Evolutionary conservation across 108 stramenopile species (phyloP), one percentile per base, ranked within the genome.

Genomic region (Nitzschia putrida): DNA sequence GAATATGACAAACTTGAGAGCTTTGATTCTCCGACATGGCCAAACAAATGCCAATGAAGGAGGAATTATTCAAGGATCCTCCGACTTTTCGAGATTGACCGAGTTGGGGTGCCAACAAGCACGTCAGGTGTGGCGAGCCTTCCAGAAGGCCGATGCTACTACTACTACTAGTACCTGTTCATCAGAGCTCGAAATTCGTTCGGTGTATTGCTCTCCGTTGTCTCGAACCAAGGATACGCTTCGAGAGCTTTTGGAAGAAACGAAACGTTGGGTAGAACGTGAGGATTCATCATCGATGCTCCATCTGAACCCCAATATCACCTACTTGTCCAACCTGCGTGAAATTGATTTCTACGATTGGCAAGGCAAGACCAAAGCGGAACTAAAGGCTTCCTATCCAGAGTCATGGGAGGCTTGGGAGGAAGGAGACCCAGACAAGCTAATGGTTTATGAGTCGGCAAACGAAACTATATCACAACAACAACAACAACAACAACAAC

Each of bases 301-400:
- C 29, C 1, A 34, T 4, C 29, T 34, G 29, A 34, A 34, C 29
- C 29, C 29, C 29, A 34, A 4, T 4, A 34, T 34, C 29, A 34
- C 1, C 29, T 34, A 34, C 26, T 39, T 78, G 60, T 3, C 61
- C 21, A 38, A 78, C 42, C 53, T 82, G 43, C 55, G 81, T 21
- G 81, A 82, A 61, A 82, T 82, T 71, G 81, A 82, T 53, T 68
- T 74, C 56, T 78, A 78, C 47, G 67, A 53, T 26, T 82, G 81
- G 81, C 59, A 82, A 70, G 71, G 71, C 13, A 70, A 61, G 34
- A 29, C 34, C 25, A 73, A 73, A 20, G 40, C 47, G 9, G 76
- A 77, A 14, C 51, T 75, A 21, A 0, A 64, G 26, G 38, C 29
- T 38, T 10, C 57, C 11, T 77, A 69, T 57, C 76, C 76, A 6